Evolutionary conservation across 2,329 filamentous ascomycete species (phyloP).

Genomic region (Pseudopyrenochaeta lycopersici): DNA sequence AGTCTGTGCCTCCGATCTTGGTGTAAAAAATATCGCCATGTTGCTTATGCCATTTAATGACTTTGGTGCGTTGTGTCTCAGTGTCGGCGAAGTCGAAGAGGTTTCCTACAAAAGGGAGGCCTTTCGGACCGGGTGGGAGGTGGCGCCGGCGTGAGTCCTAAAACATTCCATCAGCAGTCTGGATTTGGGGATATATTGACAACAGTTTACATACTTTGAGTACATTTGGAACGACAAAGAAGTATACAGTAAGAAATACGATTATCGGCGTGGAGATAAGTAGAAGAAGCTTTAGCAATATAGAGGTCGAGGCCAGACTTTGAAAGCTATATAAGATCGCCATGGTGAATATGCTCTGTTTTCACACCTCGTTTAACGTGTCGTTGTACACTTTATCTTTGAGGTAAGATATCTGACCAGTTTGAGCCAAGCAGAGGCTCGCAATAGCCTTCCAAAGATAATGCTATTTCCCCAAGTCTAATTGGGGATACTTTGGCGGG

Average conservation of each 20-base stretch:
- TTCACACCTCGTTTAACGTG: neutral
- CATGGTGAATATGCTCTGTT: constrained; percentile 7
- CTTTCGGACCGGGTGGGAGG: constrained; percentile 51
- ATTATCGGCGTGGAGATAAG: constrained; percentile 25
- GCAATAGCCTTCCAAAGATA: neutral
- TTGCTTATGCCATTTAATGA: constrained; percentile 45
- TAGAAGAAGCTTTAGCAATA: constrained; percentile 21
- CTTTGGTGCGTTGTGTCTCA: constrained; percentile 42
- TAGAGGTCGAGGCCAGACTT: neutral
- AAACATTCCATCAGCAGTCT: too few relatives aligned
- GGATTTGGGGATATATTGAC: too few relatives aligned
- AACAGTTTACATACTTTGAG: constrained; percentile 28
- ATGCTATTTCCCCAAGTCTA: neutral
- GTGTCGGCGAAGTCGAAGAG: constrained; percentile 49
- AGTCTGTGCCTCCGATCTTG: constrained; percentile 52
- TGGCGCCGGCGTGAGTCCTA: constrained; percentile 44
- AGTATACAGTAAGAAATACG: constrained; percentile 33
- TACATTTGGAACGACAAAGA: constrained; percentile 40
- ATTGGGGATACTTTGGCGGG: neutral
- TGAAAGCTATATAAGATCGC: constrained; percentile 12
- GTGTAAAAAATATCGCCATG: constrained; percentile 53
- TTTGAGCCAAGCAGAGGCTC: neutral
- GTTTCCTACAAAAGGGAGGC: constrained; percentile 52
- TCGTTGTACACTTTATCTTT: neutral
- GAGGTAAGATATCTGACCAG: neutral